A percentile compares a stretch with the other conserved stretches of the same genome.
These are phyloP conservation scores for Mycena pura DNA, from an alignment of 768 basidiomycete genomes.

Conservation along the genomic window DNA sequence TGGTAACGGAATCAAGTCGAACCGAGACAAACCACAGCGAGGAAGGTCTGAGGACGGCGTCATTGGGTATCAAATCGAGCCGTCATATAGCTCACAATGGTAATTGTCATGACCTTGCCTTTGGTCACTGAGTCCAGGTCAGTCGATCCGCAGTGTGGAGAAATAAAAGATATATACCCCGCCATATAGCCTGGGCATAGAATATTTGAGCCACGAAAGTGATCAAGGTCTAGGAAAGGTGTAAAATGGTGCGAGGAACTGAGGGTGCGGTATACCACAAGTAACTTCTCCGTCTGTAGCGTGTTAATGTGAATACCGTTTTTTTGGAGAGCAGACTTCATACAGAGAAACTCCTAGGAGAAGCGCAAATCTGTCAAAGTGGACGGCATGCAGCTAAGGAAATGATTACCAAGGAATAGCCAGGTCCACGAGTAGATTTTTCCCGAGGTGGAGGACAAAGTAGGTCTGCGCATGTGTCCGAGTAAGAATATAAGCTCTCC, in stretches of 20 bases:
- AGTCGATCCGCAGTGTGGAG: not conserved
- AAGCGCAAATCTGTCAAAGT: not conserved
- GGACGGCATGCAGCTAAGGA: not conserved
- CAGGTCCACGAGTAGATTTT: not conserved
- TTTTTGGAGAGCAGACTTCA: not conserved
- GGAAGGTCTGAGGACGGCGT: not conserved
- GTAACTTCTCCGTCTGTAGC: conserved; percentile 1
- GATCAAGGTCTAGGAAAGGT: not conserved
- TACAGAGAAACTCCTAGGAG: not conserved
- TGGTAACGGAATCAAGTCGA: not conserved
- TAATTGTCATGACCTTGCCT: not conserved
- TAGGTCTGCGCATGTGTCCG: no score
- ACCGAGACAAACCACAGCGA: conserved; percentile 7
- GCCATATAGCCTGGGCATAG: conserved; percentile 17
- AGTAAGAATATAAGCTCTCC: no score
- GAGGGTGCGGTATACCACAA: not conserved
- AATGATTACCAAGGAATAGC: conserved; percentile 14
- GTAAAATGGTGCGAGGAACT: not conserved
- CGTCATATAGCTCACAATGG: not conserved
- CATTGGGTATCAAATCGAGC: not conserved
- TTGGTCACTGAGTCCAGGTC: not conserved
- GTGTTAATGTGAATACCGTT: not conserved
- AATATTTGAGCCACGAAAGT: conserved; percentile 20
- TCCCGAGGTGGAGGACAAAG: conserved; percentile 16
- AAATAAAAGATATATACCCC: not conserved